Conservation (phyloP, 805 yeast genomes). For the Saccharomycopsis fermentans region DNA sequence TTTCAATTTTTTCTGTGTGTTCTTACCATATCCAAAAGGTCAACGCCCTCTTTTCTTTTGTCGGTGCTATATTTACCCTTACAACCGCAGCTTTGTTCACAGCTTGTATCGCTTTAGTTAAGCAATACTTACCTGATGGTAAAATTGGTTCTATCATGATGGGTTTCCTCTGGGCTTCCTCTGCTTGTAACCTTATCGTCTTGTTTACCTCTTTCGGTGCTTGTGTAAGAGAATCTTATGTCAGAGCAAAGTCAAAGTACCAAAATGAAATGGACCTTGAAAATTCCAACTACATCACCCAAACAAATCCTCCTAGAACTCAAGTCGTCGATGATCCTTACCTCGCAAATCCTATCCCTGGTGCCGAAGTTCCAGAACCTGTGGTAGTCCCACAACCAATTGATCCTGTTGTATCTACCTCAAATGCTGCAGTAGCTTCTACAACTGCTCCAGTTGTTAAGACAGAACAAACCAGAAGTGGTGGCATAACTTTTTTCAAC, state of each 20-base stretch:
- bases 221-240: slow-evolving; percentile 14
- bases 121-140: slow-evolving; percentile 48
- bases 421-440: slow-evolving; percentile 1
- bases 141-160: slow-evolving; percentile 48
- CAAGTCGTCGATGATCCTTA: slow-evolving; percentile 3
- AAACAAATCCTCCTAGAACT: neutral
- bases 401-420: slow-evolving; percentile 15
- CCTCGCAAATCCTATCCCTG: slow-evolving; percentile 5
- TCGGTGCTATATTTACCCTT: slow-evolving; percentile 7
- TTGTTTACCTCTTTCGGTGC: slow-evolving; percentile 43
- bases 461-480: slow-evolving; percentile 6
- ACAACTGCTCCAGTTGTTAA: neutral
- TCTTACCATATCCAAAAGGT: slow-evolving; percentile 46
- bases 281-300: slow-evolving; percentile 1
- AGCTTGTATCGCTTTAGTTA: slow-evolving; percentile 49
- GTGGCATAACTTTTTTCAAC: slow-evolving; percentile 17
- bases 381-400: neutral
- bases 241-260: slow-evolving; percentile 12
- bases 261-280: neutral
- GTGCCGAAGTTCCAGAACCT: neutral
- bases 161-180: slow-evolving; percentile 66
- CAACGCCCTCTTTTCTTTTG: slow-evolving; percentile 29
- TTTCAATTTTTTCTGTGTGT: slow-evolving; percentile 45
- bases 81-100: slow-evolving; percentile 16
- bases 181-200: slow-evolving; percentile 39